A percentile compares a stretch with the other conserved stretches of the same genome.
Conservation (phyloP, 1,284 basidiomycete genomes). For the Sporisorium scitamineum region DNA sequence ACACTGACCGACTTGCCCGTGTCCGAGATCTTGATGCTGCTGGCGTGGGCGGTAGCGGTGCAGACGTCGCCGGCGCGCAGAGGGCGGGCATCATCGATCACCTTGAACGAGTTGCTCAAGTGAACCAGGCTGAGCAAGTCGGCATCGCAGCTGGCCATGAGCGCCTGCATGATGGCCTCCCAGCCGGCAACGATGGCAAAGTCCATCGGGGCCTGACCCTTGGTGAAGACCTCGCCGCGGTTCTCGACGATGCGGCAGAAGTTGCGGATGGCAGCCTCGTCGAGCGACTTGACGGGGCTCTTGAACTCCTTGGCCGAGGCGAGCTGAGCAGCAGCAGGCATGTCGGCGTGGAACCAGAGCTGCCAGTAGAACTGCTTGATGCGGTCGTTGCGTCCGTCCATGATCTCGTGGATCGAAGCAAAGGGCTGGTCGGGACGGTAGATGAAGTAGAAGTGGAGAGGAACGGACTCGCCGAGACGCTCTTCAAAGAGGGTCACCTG, state of each 20-base stretch:
- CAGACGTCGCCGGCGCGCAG: slow-evolving; percentile 89
- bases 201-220: slow-evolving; percentile 83
- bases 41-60: slow-evolving; percentile 86
- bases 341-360: slow-evolving; percentile 65
- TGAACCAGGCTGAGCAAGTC: slow-evolving; percentile 90
- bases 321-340: slow-evolving; percentile 52
- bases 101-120: slow-evolving; percentile 93
- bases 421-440: slow-evolving; percentile 91
- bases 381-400: slow-evolving; percentile 84
- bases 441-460: slow-evolving; percentile 83
- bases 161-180: slow-evolving; percentile 71
- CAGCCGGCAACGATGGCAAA: slow-evolving; percentile 98
- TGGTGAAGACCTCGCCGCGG: slow-evolving; percentile 85
- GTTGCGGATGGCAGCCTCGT: slow-evolving; percentile 80
- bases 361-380: slow-evolving; percentile 77
- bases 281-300: slow-evolving; percentile 65
- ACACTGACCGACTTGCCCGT: slow-evolving; percentile 78
- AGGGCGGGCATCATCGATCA: slow-evolving; percentile 81
- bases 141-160: slow-evolving; percentile 62
- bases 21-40: slow-evolving; percentile 89
- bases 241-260: slow-evolving; percentile 96
- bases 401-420: slow-evolving; percentile 92
- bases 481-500: slow-evolving; percentile 86
- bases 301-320: slow-evolving; percentile 47
- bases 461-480: slow-evolving; percentile 80